phyloP scores from a whole-genome alignment of 257 asterid genomes.

The Nicotiana tabacum region DNA sequence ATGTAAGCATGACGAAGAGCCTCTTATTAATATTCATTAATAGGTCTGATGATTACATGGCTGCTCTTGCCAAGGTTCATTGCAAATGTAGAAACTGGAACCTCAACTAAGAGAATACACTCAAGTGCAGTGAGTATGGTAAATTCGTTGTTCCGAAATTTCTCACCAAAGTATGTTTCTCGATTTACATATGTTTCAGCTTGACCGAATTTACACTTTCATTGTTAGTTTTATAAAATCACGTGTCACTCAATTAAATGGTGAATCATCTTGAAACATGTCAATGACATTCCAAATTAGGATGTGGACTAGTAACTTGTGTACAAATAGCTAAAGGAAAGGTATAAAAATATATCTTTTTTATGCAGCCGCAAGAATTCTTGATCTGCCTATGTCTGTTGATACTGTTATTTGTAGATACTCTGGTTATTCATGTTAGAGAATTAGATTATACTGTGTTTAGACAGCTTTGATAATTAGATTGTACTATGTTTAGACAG shows the following conservation, averaged over 20 bases:
- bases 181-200: neutral
- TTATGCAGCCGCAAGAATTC: neutral
- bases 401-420: neutral
- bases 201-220: neutral
- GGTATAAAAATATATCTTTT: neutral
- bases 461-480: too few relatives aligned
- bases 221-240: neutral
- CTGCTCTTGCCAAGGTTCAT: slow-evolving; percentile 82
- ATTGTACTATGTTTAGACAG: neutral
- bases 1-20: neutral
- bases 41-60: slow-evolving; percentile 92
- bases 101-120: slow-evolving; percentile 1
- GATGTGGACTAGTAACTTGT: neutral
- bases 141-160: neutral
- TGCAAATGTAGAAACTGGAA: slow-evolving; percentile 70
- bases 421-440: neutral
- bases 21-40: neutral
- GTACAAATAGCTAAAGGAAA: neutral
- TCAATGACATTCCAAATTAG: neutral
- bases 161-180: neutral
- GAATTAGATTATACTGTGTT: neutral
- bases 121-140: neutral
- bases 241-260: neutral
- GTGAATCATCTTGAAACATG: neutral
- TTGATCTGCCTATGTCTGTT: neutral